Base-by-base conservation (phyloP, 441 rosid species). In the Gossypium lobatum region DNA sequence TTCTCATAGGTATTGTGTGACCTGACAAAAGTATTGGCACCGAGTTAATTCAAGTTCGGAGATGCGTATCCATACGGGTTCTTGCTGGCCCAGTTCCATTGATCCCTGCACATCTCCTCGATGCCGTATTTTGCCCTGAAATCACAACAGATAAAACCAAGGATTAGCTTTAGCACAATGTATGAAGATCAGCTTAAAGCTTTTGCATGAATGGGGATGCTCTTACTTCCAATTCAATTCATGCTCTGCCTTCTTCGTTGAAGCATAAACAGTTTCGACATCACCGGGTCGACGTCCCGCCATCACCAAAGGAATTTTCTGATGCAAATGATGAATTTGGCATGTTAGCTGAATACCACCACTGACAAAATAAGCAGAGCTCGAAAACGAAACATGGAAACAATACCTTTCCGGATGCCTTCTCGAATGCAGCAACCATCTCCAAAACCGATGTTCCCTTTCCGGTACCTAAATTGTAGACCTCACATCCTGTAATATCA, bases 201-300 rank as follows among this genome's bases (percentile, higher is more conserved):
- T 58, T 25, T 72, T 72, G 42, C 11, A 45, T 1, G 45, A 7
- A 60, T 39, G 34, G 28, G 20, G 17, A 18, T 4, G 60, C 16
- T 84, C 97, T 89, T 87, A 95, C 99, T 88, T 95, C 97, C 99
- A 95, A 26, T 87, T 88, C 80, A 95, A 75, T 84, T 93, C 97
- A 0, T 68, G 74, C 73, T 85, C 90, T 79, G 99, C 98, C 80
- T 82, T 93, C 3, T 82, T 83, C 10, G 99, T 95, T 8, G 99
- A 91, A 62, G 99, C 97, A 74, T 87, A 93, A 16, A 95, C 93
- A 54, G 80, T 77, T 86, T 87, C 99, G 9, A 93, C 94, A 59
- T 95, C 97, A 46, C 99, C 99, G 0, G 93, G 85, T 66, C 98
- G 86, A 58, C 96, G 76, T 74, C 89, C 96, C 26, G 93, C 90